Evolutionary conservation across 2,329 filamentous ascomycete genomes (phyloP).

Genomic region (Orbilia oligospora): DNA sequence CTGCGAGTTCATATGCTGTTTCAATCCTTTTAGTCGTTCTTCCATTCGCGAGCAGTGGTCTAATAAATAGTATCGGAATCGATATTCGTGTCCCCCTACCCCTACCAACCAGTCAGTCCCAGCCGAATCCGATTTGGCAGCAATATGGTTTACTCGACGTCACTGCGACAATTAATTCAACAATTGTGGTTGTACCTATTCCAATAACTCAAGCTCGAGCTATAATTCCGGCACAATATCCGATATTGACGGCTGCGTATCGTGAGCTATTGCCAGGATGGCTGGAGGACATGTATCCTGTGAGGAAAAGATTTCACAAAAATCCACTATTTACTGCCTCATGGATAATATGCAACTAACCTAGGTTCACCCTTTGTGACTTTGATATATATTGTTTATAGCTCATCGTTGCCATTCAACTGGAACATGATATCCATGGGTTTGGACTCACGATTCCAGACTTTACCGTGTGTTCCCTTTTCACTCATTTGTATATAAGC

Average conservation of each 20-base stretch:
- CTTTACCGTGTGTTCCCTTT: slow-evolving; percentile 68
- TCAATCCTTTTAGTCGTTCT: background rate
- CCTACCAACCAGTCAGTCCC: slow-evolving; percentile 59
- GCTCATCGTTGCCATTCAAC: slow-evolving; percentile 69
- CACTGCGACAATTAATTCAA: slow-evolving; percentile 73
- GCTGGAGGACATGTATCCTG: slow-evolving; percentile 71
- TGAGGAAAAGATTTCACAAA: too few species aligned
- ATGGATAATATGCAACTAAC: too few species aligned
- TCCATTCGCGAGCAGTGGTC: background rate
- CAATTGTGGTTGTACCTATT: slow-evolving; percentile 71
- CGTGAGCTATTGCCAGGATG: slow-evolving; percentile 70
- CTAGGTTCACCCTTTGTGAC: too few species aligned
- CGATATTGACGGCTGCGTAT: slow-evolving; percentile 71
- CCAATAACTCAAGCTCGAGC: slow-evolving; percentile 69
- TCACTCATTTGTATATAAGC: too few species aligned
- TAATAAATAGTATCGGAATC: background rate
- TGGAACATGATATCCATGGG: slow-evolving; percentile 71
- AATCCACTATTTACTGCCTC: too few species aligned
- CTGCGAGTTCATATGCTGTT: background rate
- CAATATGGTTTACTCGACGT: slow-evolving; percentile 69
- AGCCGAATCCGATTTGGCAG: slow-evolving; percentile 70
- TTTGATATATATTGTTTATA: background rate
- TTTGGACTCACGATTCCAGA: slow-evolving; percentile 68
- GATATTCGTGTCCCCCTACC: background rate
- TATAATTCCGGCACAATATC: slow-evolving; percentile 70